A percentile compares a stretch with the other conserved stretches of the same genome.
These are phyloP conservation scores for Picea glauca DNA, from an alignment of 75 land plant genomes.

Conservation along the genomic window DNA sequence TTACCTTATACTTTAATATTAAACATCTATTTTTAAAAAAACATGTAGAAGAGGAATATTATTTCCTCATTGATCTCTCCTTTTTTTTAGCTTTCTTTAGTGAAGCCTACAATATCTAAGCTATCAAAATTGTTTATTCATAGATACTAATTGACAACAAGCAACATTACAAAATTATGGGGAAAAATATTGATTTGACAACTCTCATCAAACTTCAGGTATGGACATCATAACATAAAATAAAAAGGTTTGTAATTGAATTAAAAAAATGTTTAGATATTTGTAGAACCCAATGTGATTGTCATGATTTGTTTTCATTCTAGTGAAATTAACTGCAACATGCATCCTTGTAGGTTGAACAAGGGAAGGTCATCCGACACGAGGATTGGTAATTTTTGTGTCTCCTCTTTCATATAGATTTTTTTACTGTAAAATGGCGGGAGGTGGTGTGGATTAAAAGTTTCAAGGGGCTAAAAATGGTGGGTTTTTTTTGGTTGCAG, in stretches of 20 bases:
- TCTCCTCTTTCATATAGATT: neutral
- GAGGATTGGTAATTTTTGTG: constrained; percentile 63
- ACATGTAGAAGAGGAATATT: neutral
- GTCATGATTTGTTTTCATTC: neutral
- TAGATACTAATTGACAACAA: constrained; percentile 84
- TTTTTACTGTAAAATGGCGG: too few relatives aligned
- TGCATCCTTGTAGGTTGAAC: constrained; percentile 26
- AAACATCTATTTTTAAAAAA: neutral
- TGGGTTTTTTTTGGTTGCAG: constrained; percentile 22
- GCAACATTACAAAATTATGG: constrained; percentile 76
- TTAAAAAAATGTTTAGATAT: neutral
- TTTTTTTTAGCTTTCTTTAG: neutral
- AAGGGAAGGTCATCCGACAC: constrained; percentile 75
- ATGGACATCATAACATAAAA: neutral
- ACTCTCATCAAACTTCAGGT: constrained; percentile 72
- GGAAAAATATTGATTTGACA: constrained; percentile 61
- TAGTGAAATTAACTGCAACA: neutral
- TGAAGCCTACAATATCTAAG: neutral
- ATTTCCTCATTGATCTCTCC: neutral
- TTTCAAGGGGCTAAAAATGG: neutral
- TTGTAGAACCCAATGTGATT: neutral
- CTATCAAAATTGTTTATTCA: neutral
- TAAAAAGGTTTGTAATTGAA: neutral
- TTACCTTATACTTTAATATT: neutral
- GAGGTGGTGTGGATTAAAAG: neutral